Evolutionary conservation across 139 green algal species (phyloP).

Genomic region (Chlorella sp.): DNA sequence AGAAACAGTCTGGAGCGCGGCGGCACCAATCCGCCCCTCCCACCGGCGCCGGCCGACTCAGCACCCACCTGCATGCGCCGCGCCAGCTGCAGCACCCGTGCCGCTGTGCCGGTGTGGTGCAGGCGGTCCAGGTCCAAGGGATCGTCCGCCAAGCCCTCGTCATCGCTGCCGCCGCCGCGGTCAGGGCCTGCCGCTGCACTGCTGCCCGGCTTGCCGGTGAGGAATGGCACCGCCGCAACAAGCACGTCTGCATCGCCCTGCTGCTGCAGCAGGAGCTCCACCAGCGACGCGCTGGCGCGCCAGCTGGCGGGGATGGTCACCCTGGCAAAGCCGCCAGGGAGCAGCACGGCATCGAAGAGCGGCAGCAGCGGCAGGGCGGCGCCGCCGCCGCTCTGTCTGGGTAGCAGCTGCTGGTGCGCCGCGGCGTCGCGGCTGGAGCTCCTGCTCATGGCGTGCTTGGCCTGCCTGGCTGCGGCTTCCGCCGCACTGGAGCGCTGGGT

Average conservation of each 20-base stretch:
- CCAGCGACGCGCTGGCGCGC: conserved; percentile 14
- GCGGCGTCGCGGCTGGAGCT: neutral
- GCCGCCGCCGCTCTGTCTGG: neutral
- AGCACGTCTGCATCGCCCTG: conserved; percentile 7
- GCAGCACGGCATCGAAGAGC: conserved; percentile 29
- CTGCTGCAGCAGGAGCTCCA: conserved; percentile 34
- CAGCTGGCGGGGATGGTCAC: conserved; percentile 24
- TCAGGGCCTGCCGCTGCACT: neutral
- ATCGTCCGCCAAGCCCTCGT: conserved; percentile 2
- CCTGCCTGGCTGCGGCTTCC: neutral
- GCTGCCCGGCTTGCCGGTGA: neutral
- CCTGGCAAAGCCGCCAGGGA: conserved; percentile 30
- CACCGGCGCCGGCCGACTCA: neutral
- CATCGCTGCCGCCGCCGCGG: neutral
- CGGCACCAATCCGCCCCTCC: neutral
- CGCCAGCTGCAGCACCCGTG: conserved; percentile 36
- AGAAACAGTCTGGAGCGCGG: too few species aligned
- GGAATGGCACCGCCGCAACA: conserved; percentile 38
- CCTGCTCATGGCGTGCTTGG: neutral
- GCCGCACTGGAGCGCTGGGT: too few species aligned
- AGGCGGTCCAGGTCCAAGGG: conserved; percentile 25
- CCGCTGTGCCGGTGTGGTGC: conserved; percentile 36
- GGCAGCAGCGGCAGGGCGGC: conserved; percentile 24
- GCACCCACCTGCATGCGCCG: neutral
- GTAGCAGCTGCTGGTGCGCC: neutral